Evolutionary conservation across 768 basidiomycete species (phyloP).

Genomic region (Flagelloscypha sp.): DNA sequence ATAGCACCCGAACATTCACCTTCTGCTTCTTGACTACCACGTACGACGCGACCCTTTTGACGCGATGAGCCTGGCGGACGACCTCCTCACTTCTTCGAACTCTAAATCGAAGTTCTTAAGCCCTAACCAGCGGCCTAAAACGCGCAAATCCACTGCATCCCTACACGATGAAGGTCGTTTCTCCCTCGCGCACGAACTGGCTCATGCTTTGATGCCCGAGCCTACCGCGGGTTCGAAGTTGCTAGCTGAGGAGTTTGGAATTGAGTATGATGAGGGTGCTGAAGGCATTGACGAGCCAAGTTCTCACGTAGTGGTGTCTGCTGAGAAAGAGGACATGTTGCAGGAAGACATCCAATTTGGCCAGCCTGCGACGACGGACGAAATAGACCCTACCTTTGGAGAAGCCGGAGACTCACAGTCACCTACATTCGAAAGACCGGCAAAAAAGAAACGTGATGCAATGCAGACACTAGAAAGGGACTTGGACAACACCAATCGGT

Average conservation of each 20-base stretch:
- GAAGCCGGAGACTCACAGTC: too few relatives aligned
- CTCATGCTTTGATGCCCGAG: constrained; percentile 82
- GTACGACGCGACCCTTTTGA: too few relatives aligned
- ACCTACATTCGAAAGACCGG: constrained; percentile 9
- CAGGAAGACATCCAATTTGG: too few relatives aligned
- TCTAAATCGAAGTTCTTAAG: too few relatives aligned
- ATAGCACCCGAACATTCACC: too few relatives aligned
- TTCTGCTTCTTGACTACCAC: too few relatives aligned
- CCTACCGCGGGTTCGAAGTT: constrained; percentile 69
- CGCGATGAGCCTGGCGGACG: too few relatives aligned
- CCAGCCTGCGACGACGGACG: too few relatives aligned
- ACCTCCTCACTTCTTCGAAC: too few relatives aligned
- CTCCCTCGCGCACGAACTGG: constrained; percentile 82
- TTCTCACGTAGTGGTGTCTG: constrained; percentile 13
- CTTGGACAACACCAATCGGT: constrained; percentile 69
- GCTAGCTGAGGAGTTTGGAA: constrained; percentile 81
- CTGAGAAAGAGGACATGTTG: too few relatives aligned
- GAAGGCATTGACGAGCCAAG: constrained; percentile 62
- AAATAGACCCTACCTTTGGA: too few relatives aligned
- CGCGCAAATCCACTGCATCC: constrained; percentile 16
- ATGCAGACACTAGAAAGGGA: constrained; percentile 68
- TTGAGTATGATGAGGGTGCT: constrained; percentile 82
- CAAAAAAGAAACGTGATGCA: constrained; percentile 45
- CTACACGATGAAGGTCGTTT: constrained; percentile 34
- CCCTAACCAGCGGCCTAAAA: too few relatives aligned